Conservation (phyloP, 2,329 filamentous ascomycete genomes). For the Fusarium compactum region DNA sequence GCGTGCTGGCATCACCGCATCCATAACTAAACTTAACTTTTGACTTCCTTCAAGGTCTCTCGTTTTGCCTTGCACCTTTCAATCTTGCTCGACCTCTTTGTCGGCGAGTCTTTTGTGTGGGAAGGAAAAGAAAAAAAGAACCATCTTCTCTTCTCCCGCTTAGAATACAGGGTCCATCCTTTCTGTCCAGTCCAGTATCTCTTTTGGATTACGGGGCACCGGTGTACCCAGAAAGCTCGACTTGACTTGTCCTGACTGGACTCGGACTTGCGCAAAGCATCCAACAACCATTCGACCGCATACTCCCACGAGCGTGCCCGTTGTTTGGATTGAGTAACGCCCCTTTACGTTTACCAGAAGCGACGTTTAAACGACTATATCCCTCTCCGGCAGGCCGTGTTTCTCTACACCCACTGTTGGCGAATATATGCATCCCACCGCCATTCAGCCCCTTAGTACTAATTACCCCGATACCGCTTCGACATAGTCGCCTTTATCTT, state of each 20-base stretch:
- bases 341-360: constrained; percentile 13
- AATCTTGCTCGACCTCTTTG: constrained; percentile 44
- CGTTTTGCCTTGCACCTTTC: constrained; percentile 41
- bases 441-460: constrained; percentile 43
- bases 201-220: constrained; percentile 38
- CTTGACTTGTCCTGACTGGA: neutral
- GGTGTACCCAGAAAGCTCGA: constrained; percentile 26
- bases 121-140: constrained; percentile 31
- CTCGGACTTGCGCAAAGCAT: constrained; percentile 38
- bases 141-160: constrained; percentile 27
- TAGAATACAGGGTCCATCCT: constrained; percentile 29
- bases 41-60: constrained; percentile 39
- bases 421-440: constrained; percentile 49
- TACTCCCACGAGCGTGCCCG: constrained; percentile 11
- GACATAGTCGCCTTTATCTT: constrained; percentile 39
- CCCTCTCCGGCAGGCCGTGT: constrained; percentile 35
- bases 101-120: constrained; percentile 38
- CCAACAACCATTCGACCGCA: constrained; percentile 26
- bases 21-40: constrained; percentile 43
- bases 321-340: constrained; percentile 35
- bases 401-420: constrained; percentile 34
- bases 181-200: constrained; percentile 15
- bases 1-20: constrained; percentile 51
- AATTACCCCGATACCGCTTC: constrained; percentile 35
- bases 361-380: constrained; percentile 26